A percentile compares a stretch with the other conserved stretches of the same genome.
Evolutionary conservation across 768 basidiomycete species (phyloP).

Genomic region (Lactifluus piperatus): DNA sequence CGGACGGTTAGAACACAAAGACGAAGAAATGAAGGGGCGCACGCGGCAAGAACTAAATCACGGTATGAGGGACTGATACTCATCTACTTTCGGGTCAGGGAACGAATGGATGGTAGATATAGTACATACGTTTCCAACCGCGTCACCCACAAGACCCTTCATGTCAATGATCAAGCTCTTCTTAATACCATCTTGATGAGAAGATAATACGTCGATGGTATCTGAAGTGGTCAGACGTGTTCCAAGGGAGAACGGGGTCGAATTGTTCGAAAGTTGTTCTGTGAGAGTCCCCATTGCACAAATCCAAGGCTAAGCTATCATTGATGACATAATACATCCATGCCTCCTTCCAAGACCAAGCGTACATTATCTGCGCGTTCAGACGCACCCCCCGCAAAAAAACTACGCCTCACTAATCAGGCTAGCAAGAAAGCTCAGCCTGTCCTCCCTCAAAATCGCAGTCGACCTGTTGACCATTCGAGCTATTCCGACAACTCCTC

Average conservation of each 20-base stretch:
- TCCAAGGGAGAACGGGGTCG: not conserved
- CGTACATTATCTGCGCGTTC: slow-evolving; percentile 1
- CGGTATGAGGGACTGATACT: slow-evolving; percentile 83
- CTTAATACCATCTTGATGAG: slow-evolving; percentile 49
- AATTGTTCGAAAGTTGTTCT: not conserved
- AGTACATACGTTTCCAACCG: slow-evolving; percentile 70
- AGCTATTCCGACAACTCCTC: not conserved
- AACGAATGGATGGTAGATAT: not conserved
- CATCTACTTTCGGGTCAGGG: slow-evolving; percentile 44
- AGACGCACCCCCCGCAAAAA: not conserved
- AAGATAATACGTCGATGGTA: slow-evolving; percentile 20
- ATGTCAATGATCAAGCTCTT: slow-evolving; percentile 66
- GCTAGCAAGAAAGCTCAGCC: not conserved
- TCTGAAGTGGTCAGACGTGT: not conserved
- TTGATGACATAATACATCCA: not conserved
- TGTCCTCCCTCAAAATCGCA: not conserved
- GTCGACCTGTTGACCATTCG: not conserved
- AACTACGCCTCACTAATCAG: not conserved
- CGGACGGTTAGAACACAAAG: not conserved
- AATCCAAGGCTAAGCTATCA: too few relatives aligned
- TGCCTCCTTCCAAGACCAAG: slow-evolving; percentile 11
- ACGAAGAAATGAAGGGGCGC: slow-evolving; percentile 24
- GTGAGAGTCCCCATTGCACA: not conserved
- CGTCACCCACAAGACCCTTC: slow-evolving; percentile 71
- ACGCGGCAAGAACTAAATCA: slow-evolving; percentile 89